Evolutionary conservation across 768 basidiomycete species (phyloP).

Genomic region (Fomitopsis pulvina): DNA sequence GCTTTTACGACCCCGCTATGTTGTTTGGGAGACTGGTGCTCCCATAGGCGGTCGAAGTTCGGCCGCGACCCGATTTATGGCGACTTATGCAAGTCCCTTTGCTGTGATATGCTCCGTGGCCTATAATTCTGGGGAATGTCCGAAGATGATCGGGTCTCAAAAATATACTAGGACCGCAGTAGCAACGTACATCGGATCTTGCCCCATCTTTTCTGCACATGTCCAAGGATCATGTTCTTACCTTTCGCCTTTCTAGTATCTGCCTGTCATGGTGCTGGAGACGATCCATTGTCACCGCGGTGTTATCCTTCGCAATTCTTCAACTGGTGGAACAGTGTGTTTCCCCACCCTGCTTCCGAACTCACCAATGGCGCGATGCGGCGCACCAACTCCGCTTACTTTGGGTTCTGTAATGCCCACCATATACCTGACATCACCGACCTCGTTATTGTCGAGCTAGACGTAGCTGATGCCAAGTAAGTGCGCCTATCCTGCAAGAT

Average conservation of each 20-base stretch:
- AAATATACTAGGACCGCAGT: too few species aligned
- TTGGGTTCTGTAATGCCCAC: conserved; percentile 88
- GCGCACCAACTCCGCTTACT: conserved; percentile 88
- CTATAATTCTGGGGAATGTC: too few species aligned
- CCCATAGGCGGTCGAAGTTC: too few species aligned
- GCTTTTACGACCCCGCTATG: too few species aligned
- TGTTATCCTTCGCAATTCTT: conserved; percentile 97
- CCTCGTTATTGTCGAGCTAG: conserved; percentile 92
- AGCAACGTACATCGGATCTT: too few species aligned
- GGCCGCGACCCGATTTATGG: too few species aligned
- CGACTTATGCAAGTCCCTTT: too few species aligned
- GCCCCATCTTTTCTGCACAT: background rate
- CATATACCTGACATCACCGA: conserved; percentile 93
- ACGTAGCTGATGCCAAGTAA: conserved; percentile 82
- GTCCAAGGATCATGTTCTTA: background rate
- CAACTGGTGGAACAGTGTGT: conserved; percentile 96
- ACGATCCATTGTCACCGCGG: conserved; percentile 74
- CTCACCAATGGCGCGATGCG: conserved; percentile 96
- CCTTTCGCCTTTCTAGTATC: conserved; percentile 51
- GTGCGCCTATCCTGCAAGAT: conserved; percentile 25
- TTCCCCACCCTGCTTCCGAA: conserved; percentile 96
- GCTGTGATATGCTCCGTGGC: too few species aligned
- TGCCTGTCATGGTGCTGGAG: conserved; percentile 89
- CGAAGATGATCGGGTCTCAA: too few species aligned
- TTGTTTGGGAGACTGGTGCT: too few species aligned